A percentile compares a stretch with the other conserved stretches of the same genome.
Evolutionary conservation across 345 rosid species (phyloP).

Genomic region (Eucalyptus caleyi): DNA sequence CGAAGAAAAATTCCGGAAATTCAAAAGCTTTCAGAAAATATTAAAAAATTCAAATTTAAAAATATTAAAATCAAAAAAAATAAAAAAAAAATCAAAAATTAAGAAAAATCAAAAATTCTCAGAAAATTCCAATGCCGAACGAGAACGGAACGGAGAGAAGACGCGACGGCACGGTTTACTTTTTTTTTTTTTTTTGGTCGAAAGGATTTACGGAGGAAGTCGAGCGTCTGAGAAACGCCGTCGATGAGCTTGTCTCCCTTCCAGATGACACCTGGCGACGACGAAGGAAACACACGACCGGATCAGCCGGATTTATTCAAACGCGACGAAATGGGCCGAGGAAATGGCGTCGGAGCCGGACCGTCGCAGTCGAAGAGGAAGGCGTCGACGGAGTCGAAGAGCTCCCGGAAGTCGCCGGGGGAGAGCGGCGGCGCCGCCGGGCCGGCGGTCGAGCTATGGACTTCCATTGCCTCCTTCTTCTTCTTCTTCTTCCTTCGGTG

Average conservation of each 20-base stretch:
- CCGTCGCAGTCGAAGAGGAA: slow-evolving; percentile 44
- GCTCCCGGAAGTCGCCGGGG: not conserved
- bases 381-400: slow-evolving; percentile 28
- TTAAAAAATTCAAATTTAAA: too few relatives aligned
- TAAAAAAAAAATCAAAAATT: too few relatives aligned
- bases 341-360: not conserved
- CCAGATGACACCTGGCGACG: slow-evolving; percentile 73
- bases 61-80: too few relatives aligned
- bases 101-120: too few relatives aligned
- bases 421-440: slow-evolving; percentile 9
- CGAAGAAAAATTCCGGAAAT: not conserved
- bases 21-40: too few relatives aligned
- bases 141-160: not conserved
- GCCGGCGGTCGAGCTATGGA: not conserved
- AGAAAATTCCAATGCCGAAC: too few relatives aligned
- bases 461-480: not conserved
- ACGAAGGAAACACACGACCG: not conserved
- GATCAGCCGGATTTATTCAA: not conserved
- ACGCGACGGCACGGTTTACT: too few relatives aligned
- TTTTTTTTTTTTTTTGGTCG: too few relatives aligned
- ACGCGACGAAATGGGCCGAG: not conserved
- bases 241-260: slow-evolving; percentile 75
- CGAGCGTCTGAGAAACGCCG: slow-evolving; percentile 52
- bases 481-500: not conserved
- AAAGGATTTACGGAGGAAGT: slow-evolving; percentile 30